Percentiles rank a stretch among this genome's conserved stretches.
Conservation (phyloP, 169 alveolate species). For the Plasmodium cynomolgi region DNA sequence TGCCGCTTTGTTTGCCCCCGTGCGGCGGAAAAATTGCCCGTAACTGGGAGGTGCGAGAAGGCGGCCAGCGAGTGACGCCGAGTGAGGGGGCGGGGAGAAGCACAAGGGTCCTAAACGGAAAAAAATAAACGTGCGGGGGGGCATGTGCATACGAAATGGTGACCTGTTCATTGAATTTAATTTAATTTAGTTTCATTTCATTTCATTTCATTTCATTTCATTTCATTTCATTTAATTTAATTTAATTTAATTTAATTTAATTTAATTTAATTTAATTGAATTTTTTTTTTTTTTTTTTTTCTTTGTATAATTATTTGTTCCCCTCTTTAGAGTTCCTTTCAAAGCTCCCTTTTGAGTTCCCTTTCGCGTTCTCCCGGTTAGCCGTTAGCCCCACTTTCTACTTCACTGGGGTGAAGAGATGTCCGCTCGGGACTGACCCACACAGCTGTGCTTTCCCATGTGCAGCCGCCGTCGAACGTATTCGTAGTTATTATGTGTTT, state of each 20-base stretch:
- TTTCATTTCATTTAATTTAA: too few relatives aligned
- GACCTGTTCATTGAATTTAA: background rate
- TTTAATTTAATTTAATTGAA: too few relatives aligned
- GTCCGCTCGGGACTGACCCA: background rate
- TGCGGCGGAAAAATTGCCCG: background rate
- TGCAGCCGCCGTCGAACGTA: background rate
- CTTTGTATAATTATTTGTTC: background rate
- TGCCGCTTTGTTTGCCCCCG: background rate
- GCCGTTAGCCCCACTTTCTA: background rate
- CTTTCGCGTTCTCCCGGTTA: background rate
- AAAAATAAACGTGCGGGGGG: background rate
- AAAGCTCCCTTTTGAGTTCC: background rate
- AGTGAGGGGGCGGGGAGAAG: background rate
- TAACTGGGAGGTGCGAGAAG: background rate
- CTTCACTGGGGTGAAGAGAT: background rate
- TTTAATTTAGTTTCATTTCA: too few relatives aligned
- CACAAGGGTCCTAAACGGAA: background rate
- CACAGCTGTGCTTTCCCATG: background rate
- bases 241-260: too few relatives aligned
- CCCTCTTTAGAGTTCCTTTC: background rate
- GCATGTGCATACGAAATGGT: background rate
- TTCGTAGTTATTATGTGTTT: background rate
- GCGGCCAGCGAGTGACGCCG: background rate
- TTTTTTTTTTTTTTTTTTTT: background rate
- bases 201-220: too few relatives aligned